Percentiles rank a stretch among this genome's conserved stretches.
phyloP scores from a whole-genome alignment of 331 rosid genomes.

The Acacia pycnantha region DNA sequence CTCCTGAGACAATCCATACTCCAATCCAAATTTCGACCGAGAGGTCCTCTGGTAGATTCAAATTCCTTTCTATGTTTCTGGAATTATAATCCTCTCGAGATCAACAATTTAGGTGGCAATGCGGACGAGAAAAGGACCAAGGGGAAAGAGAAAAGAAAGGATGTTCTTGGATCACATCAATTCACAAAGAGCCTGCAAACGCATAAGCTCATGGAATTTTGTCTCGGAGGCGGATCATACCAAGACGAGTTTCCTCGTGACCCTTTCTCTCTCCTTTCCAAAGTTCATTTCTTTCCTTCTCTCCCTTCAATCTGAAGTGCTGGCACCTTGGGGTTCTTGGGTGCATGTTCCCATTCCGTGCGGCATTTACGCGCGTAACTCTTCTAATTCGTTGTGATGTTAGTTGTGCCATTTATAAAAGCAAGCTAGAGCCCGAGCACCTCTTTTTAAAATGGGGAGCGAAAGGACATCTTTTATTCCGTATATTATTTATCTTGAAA shows the following conservation, averaged over 20 bases:
- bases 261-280: constrained; percentile 25
- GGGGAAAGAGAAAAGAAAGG: background rate
- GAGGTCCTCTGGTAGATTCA: constrained; percentile 32
- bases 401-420: background rate
- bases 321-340: constrained; percentile 45
- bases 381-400: constrained; percentile 7
- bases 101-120: constrained; percentile 26
- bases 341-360: constrained; percentile 62
- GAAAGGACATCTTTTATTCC: background rate
- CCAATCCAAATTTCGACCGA: constrained; percentile 21
- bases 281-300: background rate
- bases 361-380: constrained; percentile 50
- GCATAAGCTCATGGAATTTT: constrained; percentile 22
- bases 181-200: constrained; percentile 33
- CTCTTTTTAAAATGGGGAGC: too few species aligned
- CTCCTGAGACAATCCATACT: constrained; percentile 38
- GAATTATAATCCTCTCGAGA: constrained; percentile 6
- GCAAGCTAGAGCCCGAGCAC: background rate
- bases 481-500: background rate
- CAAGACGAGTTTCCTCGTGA: constrained; percentile 38
- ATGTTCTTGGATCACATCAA: constrained; percentile 33
- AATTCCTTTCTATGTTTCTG: constrained; percentile 25
- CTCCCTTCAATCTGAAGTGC: constrained; percentile 36
- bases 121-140: constrained; percentile 15
- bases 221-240: constrained; percentile 35